These are phyloP conservation scores for Trichoderma brevicompactum DNA, from an alignment of 2,329 filamentous ascomycete species.

Conservation along the genomic window DNA sequence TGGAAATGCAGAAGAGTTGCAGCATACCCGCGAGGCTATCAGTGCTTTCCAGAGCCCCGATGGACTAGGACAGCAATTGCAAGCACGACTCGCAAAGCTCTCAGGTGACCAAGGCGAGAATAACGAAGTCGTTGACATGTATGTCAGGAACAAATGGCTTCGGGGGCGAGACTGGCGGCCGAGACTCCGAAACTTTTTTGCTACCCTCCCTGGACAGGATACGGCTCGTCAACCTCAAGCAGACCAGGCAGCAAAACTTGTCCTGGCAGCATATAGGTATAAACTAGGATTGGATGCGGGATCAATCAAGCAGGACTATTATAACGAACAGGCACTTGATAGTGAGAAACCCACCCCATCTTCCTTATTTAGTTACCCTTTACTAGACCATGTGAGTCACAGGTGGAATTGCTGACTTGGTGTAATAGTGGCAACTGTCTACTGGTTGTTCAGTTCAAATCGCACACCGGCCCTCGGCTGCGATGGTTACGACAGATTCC, in stretches of 20 bases:
- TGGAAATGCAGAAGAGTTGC: background rate
- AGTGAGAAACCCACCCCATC: background rate
- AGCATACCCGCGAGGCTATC: background rate
- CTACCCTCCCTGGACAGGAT: slow-evolving; percentile 16
- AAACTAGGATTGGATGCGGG: slow-evolving; percentile 8
- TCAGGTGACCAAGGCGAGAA: slow-evolving; percentile 4
- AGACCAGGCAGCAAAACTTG: slow-evolving; percentile 1
- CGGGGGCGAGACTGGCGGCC: slow-evolving; percentile 20
- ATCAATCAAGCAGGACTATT: slow-evolving; percentile 13
- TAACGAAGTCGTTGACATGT: slow-evolving; percentile 24
- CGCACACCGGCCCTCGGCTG: slow-evolving; percentile 6
- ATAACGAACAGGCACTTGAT: slow-evolving; percentile 13
- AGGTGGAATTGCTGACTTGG: background rate
- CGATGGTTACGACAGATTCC: slow-evolving; percentile 6
- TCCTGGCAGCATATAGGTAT: background rate
- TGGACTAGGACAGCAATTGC: background rate
- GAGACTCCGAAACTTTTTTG: slow-evolving; percentile 15
- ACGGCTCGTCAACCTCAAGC: slow-evolving; percentile 1
- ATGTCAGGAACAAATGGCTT: slow-evolving; percentile 23
- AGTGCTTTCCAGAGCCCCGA: background rate
- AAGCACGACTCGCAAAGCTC: background rate
- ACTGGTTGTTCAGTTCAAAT: slow-evolving; percentile 18
- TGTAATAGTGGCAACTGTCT: slow-evolving; percentile 1
- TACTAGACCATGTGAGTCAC: no score
- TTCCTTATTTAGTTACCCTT: background rate